Evolutionary conservation across 352 stramenopile species (phyloP), one percentile per base, ranked within the genome.

Genomic region (Phytophthora kernoviae): DNA sequence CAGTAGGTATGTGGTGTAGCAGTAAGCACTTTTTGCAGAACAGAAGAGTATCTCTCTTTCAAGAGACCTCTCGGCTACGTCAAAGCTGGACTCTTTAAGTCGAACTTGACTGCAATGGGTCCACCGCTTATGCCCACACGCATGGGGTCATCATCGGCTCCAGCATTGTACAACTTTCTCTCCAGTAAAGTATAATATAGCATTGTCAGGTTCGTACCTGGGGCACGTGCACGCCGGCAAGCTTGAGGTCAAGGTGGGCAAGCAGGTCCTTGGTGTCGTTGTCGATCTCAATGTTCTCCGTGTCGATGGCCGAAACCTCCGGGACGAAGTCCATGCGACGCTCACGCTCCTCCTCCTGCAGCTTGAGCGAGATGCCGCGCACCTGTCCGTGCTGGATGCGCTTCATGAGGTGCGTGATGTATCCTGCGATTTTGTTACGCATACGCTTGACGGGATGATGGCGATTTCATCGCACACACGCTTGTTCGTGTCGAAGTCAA

Each of bases 401-500:
- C 92, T 99, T 99, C 98, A 99, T 99, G 46, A 99, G 87, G 79
- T 99, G 97, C 67, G 98, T 99, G 72, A 99, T 98, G 89, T 99
- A 99, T 60, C 98, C 98, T 30, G 98, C 97, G 73, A 99, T 99
- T 92, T 99, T 99, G 93, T 99, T 99, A 70, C 98, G 93, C 97
- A 99, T 99, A 66, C 97, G 96, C 95, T 99, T 99, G 59, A 99
- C 52, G 97, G 98, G 64, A 99, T 96, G 78, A 99, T 98, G 48
- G 97, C 97, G 58, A 99, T 97, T 77, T 98, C 94, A 81, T 97
- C 90, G 73, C 86, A 96, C 57, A 96, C 94, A 62, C 95, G 87
- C 91, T 99, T 99, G 96, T 99, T 99, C 55, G 95, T 99, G 87
- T 99, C 96, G 87, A 99, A 99, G 84, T 99, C 98, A 12, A 99